Base-by-base conservation (phyloP, 306 rosid genomes). In the Hippophae gyantsensis region DNA sequence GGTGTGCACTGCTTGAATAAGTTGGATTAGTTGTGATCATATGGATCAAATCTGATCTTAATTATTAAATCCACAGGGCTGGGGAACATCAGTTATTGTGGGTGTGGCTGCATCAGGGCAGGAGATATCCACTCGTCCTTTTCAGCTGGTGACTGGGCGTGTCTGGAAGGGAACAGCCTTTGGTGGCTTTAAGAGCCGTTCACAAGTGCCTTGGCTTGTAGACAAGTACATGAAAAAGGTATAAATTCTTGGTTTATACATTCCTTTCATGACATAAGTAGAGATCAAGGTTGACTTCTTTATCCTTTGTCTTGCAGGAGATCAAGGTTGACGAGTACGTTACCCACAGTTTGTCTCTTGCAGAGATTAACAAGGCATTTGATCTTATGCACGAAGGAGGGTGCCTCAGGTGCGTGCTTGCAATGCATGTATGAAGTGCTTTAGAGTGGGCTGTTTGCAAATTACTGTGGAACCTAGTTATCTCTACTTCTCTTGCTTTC, bases 91-190 rank as follows among this genome's bases (percentile, higher is more conserved):
- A 6, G 88, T 85, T 56, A 88, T 92, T 65, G 98, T 92, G 18
- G 98, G 98, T 38, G 98, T 92, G 62, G 96, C 98, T 8, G 95
- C 86, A 67, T 83, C 96, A 1, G 96, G 95, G 47, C 87, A 92
- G 62, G 98, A 92, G 75, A 87, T 92, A 72, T 79, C 87, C 25
- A 92, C 98, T 43, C 79, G 95, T 9, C 98, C 98, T 1, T 92
- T 92, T 66, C 98, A 92, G 80, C 65, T 90, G 80, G 98, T 90
- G 77, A 90, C 98, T 2, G 96, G 96, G 26, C 98, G 98, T 46
- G 89, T 85, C 46, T 87, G 98, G 98, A 92, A 92, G 63, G 98
- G 98, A 82, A 92, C 98, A 23, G 93, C 96, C 68, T 92, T 92
- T 74, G 96, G 95, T 56, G 98, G 98, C 49, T 87, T 92, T 75